Evolutionary conservation across 1,284 basidiomycete genomes (phyloP), one percentile per base, ranked within the genome.

Genomic region (Phaffia rhodozyma): DNA sequence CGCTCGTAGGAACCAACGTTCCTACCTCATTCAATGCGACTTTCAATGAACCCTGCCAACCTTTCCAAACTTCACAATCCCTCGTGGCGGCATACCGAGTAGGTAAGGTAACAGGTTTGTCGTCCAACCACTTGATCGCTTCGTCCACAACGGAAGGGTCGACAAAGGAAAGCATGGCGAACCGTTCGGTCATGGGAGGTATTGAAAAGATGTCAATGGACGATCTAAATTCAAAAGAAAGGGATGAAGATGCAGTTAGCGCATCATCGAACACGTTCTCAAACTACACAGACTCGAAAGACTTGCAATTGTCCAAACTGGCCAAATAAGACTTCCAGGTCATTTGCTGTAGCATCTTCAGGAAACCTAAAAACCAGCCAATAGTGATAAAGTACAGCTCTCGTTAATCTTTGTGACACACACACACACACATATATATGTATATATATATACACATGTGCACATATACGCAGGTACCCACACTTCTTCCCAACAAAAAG

Each of bases 161-260:
- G 21, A 66, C 65, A 61, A 71, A 76, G 1, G 72, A 69, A 23
- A 76, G 71, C 60, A 72, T 70, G 16, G 75, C 75, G 55, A 75
- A 75, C 2, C 75, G 72, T 13, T 72, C 72, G 52, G 70, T 67
- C 27, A 68, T 57, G 0, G 72, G 69, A 1, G 72, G 71, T 23
- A 75, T 70, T 56, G 74, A 73, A 61, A 75, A 75, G 61, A 76
- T 75, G 67, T 76, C 75, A 34, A 76, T 74, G 2, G 74, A 70
- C 4, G 71, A 61, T 54, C 74, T 76, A n/a, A 59, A 70, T 34
- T 71, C 5, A 43, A 11, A 43, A 7, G 38, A 43, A 9, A 43
- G 38, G 13, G 38, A n/a, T n/a, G 38, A 43, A 43, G 38, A 43
- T 16, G 16, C 2, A 7, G 2, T 43, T 16, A 43, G 32, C 32